Evolutionary conservation across 306 rosid genomes (phyloP).

Genomic region (Citrullus mucosospermus): DNA sequence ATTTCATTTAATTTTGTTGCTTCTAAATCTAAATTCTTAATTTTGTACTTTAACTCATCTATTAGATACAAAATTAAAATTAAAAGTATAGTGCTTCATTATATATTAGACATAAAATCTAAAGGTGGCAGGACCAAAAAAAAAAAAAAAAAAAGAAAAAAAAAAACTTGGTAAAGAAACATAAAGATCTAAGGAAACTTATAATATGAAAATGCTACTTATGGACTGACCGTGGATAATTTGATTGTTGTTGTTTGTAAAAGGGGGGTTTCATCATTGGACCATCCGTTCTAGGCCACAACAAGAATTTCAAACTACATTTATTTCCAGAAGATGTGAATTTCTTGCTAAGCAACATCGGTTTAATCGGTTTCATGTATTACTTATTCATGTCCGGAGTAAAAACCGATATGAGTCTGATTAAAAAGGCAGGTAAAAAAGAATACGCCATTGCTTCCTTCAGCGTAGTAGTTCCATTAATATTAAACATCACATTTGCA

Average conservation of each 20-base stretch:
- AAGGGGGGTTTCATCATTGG: conserved; percentile 77
- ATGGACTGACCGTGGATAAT: too few species aligned
- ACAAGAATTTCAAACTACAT: conserved; percentile 11
- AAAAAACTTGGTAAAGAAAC: too few species aligned
- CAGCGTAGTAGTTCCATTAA: conserved; percentile 23
- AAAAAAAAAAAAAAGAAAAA: too few species aligned
- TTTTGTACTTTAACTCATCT: too few species aligned
- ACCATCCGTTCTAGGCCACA: conserved; percentile 50
- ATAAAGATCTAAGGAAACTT: too few species aligned
- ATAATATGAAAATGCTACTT: too few species aligned
- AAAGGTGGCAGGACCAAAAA: too few species aligned
- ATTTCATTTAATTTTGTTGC: too few species aligned
- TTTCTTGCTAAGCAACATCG: conserved; percentile 36
- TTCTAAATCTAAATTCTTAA: too few species aligned
- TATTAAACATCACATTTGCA: conserved; percentile 8
- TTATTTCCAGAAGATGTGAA: conserved; percentile 8
- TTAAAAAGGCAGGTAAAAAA: conserved; percentile 34
- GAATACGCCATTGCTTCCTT: conserved; percentile 20
- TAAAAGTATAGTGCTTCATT: too few species aligned
- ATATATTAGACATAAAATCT: too few species aligned
- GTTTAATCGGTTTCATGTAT: conserved; percentile 54
- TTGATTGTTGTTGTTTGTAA: background rate
- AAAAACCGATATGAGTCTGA: conserved; percentile 31
- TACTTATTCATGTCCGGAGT: conserved; percentile 47
- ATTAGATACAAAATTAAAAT: too few species aligned